These are phyloP conservation scores for Vigna unguiculata DNA, from an alignment of 306 rosid genomes.

Conservation along the genomic window DNA sequence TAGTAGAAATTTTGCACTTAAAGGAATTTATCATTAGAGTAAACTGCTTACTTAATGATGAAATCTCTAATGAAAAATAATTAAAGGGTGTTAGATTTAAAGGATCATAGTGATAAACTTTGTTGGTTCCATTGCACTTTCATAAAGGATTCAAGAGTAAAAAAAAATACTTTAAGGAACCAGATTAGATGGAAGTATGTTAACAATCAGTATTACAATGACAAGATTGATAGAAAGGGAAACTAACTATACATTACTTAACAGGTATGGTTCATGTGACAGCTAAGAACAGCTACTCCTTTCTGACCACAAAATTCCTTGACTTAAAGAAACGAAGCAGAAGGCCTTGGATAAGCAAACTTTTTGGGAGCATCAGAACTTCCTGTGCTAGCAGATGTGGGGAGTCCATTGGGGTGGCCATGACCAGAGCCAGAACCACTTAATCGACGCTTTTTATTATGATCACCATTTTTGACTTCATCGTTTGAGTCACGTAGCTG, in stretches of 20 bases:
- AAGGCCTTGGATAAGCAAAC: constrained; percentile 64
- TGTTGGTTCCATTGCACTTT: not conserved
- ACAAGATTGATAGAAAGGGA: constrained; percentile 21
- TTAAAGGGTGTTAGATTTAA: no score
- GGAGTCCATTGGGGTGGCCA: constrained; percentile 27
- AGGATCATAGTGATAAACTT: no score
- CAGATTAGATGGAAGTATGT: constrained; percentile 17
- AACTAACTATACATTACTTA: constrained; percentile 52
- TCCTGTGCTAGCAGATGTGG: constrained; percentile 37
- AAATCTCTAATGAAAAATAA: no score
- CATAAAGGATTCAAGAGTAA: not conserved
- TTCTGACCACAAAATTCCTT: not conserved
- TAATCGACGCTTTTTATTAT: constrained; percentile 38
- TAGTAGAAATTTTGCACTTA: no score
- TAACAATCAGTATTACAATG: constrained; percentile 18
- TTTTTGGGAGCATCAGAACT: constrained; percentile 28
- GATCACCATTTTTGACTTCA: constrained; percentile 18
- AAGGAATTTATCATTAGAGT: no score
- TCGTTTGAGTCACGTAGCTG: constrained; percentile 64
- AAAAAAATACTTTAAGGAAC: not conserved
- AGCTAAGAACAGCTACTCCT: constrained; percentile 8
- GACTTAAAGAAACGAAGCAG: constrained; percentile 52
- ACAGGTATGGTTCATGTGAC: constrained; percentile 24
- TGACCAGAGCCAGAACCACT: constrained; percentile 33
- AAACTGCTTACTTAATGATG: no score